Evolutionary conservation across 2,329 filamentous ascomycete species (phyloP).

Genomic region (Ceratocystis destructans): DNA sequence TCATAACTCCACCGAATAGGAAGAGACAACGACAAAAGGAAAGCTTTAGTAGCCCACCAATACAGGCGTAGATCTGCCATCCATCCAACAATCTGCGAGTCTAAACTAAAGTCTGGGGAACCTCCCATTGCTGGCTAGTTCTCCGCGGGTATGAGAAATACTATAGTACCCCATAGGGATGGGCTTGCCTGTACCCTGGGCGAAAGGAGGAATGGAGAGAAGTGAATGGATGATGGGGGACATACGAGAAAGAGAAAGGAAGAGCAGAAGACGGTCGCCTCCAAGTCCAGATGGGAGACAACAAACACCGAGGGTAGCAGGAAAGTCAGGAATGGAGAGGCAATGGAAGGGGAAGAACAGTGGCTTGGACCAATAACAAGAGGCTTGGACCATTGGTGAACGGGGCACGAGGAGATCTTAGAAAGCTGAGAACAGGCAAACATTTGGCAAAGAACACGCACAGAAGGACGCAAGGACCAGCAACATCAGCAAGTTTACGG

Average conservation of each 20-base stretch:
- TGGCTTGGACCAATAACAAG: not conserved
- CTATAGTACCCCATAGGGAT: not conserved
- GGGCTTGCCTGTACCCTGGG: not conserved
- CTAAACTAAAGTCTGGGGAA: not conserved
- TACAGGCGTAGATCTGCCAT: not conserved
- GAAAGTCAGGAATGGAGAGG: not conserved
- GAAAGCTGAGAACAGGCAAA: not conserved
- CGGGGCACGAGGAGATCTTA: not conserved
- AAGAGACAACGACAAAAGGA: not conserved
- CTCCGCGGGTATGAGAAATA: not conserved
- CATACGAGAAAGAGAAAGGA: not conserved
- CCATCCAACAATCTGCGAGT: not conserved
- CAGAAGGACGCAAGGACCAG: not conserved
- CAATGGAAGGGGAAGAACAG: not conserved
- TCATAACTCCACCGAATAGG: not conserved
- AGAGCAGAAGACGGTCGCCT: not conserved
- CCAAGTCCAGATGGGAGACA: not conserved
- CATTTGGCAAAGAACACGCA: constrained; percentile 3
- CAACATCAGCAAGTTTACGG: constrained; percentile 1
- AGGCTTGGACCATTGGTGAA: not conserved
- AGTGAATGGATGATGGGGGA: not conserved
- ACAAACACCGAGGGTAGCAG: not conserved
- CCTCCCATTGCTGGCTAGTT: not conserved
- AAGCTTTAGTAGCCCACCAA: no score
- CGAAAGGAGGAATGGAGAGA: not conserved